These are phyloP conservation scores for Lachnellula arida DNA, from an alignment of 2,329 filamentous ascomycete species.

Conservation along the genomic window DNA sequence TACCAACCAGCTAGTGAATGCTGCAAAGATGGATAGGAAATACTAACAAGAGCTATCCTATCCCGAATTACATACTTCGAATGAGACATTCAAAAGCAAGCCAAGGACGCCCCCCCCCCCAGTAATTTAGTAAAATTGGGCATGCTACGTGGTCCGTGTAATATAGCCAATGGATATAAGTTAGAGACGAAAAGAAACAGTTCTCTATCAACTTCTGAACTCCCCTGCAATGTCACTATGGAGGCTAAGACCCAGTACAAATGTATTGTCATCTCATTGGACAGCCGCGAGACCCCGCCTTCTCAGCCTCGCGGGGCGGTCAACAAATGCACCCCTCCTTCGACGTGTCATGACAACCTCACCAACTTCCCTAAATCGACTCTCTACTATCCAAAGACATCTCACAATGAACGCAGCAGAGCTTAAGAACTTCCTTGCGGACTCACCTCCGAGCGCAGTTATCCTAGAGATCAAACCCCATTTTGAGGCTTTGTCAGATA, in stretches of 20 bases:
- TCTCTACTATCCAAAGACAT: constrained; percentile 20
- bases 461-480: constrained; percentile 87
- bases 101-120: not conserved
- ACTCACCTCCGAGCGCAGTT: constrained; percentile 84
- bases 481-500: constrained; percentile 70
- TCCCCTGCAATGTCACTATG: constrained; percentile 13
- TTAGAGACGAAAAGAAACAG: not conserved
- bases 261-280: constrained; percentile 7
- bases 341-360: constrained; percentile 16
- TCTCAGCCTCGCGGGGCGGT: constrained; percentile 13
- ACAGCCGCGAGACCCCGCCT: constrained; percentile 7
- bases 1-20: not conserved
- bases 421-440: constrained; percentile 77
- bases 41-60: too few relatives aligned
- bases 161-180: not conserved
- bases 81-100: not conserved
- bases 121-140: not conserved
- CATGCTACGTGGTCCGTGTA: constrained; percentile 5
- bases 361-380: constrained; percentile 17
- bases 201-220: not conserved
- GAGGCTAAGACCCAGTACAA: not conserved
- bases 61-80: not conserved
- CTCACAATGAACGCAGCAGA: constrained; percentile 53
- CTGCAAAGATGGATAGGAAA: too few relatives aligned
- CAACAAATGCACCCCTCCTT: constrained; percentile 8